Evolutionary conservation across 192 early-diverging fungal genomes (phyloP), one percentile per base, ranked within the genome.

Genomic region (Funneliformis mosseae): DNA sequence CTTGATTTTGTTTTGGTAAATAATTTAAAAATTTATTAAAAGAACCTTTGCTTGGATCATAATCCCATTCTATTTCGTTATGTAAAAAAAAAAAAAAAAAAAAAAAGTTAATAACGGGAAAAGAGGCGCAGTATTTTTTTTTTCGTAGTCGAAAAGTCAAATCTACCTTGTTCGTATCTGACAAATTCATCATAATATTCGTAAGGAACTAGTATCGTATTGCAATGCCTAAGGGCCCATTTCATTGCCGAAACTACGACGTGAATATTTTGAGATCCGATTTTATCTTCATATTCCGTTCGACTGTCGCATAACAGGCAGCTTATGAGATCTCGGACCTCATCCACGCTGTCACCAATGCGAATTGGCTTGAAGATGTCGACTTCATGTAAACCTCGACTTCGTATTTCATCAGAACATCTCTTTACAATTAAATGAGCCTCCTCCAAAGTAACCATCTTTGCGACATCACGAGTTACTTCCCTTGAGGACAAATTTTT

Each of bases 181-280:
- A 70, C 67, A 39, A 79, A 79, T 70, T 79, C 78, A 42, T 79
- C 78, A 39, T 79, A 79, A 27, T 46, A 79, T 42, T 70, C 25
- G 41, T 79, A 79, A 38, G 78, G 78, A 41, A 79, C 78, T 33
- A 79, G 21, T 25, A 50, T 46, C 18, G 41, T 61, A 23, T 33
- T 12, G 59, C 78, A 46, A 69, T 70, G 78, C 43, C 66, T 48
- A 12, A 79, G 25, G 6, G 78, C 67, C 78, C 78, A 79, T 70
- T 79, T 79, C 68, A 79, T 59, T 38, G 78, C 50, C 25, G 78
- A n/a, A 14, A 79, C 78, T 10, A 79, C 67, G 33, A 59, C 70
- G 60, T 79, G 67, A 71, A 79, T 79, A 41, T 59, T 71, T 70
- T 68, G 46, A 33, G 9, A 21, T 41, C 18, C 18, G 5, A 79